Evolutionary conservation across 768 basidiomycete species (phyloP).

Genomic region (Boletus pseudo-olivaceus): DNA sequence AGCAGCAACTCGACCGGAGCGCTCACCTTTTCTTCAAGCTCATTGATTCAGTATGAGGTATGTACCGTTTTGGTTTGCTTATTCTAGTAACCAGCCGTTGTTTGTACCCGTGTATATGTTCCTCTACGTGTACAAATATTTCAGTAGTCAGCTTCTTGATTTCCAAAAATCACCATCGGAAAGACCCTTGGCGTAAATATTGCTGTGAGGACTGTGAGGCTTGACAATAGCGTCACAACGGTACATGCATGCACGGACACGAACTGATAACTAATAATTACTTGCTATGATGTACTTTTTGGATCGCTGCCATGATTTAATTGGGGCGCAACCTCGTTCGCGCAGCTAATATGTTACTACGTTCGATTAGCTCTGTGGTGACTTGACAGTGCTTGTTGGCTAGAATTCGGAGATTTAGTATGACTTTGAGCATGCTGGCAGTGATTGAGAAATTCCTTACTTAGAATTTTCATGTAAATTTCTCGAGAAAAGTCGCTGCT

Average conservation of each 20-base stretch:
- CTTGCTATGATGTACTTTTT: too few relatives aligned
- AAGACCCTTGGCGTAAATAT: background rate
- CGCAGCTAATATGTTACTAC: background rate
- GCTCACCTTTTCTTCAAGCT: conserved; percentile 56
- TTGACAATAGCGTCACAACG: too few relatives aligned
- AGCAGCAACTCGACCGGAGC: background rate
- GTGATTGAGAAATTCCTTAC: background rate
- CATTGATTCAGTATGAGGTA: conserved; percentile 31
- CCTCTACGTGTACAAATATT: background rate
- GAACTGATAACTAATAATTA: too few relatives aligned
- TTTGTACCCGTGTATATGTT: conserved; percentile 5
- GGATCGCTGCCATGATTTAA: too few relatives aligned
- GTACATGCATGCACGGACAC: too few relatives aligned
- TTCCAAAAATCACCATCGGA: background rate
- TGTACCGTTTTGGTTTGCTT: conserved; percentile 9
- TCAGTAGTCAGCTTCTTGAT: background rate
- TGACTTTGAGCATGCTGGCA: background rate
- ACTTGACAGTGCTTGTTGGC: background rate
- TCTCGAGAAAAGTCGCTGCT: too few relatives aligned
- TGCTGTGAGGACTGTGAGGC: too few relatives aligned
- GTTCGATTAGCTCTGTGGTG: background rate
- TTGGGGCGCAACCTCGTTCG: too few relatives aligned
- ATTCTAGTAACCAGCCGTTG: conserved; percentile 6
- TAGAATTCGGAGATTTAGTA: background rate
- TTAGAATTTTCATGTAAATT: too few relatives aligned